These are phyloP conservation scores for Neoboletus brunneissimus DNA, from an alignment of 768 basidiomycete species.

Conservation along the genomic window DNA sequence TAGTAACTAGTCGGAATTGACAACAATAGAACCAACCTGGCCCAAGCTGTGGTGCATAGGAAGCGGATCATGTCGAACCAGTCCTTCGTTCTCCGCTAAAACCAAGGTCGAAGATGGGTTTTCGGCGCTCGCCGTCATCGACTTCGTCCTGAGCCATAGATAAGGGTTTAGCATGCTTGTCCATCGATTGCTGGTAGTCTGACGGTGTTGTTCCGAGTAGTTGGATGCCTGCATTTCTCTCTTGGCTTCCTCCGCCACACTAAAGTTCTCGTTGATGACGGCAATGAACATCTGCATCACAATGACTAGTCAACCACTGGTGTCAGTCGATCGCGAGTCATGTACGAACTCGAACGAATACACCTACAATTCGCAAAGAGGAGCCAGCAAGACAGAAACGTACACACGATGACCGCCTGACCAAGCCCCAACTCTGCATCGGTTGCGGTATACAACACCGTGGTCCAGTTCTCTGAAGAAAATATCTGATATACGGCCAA, in stretches of 20 bases:
- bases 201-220: slow-evolving; percentile 60
- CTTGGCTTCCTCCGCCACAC: slow-evolving; percentile 89
- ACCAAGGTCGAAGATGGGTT: slow-evolving; percentile 70
- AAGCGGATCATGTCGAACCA: slow-evolving; percentile 58
- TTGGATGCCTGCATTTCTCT: slow-evolving; percentile 73
- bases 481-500: slow-evolving; percentile 85
- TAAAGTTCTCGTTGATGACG: slow-evolving; percentile 94
- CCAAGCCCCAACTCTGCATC: slow-evolving; percentile 58
- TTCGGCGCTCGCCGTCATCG: slow-evolving; percentile 68
- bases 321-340: not conserved
- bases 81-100: slow-evolving; percentile 73
- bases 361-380: slow-evolving; percentile 85
- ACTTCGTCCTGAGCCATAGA: slow-evolving; percentile 72
- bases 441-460: slow-evolving; percentile 61
- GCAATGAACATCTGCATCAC: slow-evolving; percentile 96
- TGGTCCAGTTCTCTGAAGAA: slow-evolving; percentile 94
- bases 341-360: not conserved
- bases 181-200: slow-evolving; percentile 54
- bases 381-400: slow-evolving; percentile 83
- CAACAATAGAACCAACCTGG: slow-evolving; percentile 27
- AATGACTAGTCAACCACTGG: slow-evolving; percentile 56
- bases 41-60: slow-evolving; percentile 32
- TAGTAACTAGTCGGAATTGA: slow-evolving; percentile 4
- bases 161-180: slow-evolving; percentile 81
- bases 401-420: slow-evolving; percentile 65